Evolutionary conservation across 306 rosid genomes (phyloP), one percentile per base, ranked within the genome.

Genomic region (Acacia acuminata): DNA sequence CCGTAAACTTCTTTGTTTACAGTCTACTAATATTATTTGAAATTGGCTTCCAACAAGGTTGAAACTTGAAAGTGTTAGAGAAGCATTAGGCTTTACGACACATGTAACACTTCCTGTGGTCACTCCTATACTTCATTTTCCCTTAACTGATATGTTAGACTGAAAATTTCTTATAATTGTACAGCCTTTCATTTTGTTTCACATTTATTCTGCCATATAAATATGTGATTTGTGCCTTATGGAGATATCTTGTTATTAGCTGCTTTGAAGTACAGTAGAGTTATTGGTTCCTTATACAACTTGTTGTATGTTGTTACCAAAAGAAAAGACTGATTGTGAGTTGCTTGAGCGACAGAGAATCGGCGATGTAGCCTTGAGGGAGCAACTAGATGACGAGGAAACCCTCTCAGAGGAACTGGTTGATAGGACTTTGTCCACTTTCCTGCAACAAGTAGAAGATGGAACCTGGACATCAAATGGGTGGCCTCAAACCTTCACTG

Each of bases 381-480:
- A 89, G 84, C 86, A 91, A 79, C 86, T 93, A 10, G 79, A 87
- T 66, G 77, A 89, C 47, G 42, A 77, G 75, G 93, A 92, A 22
- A 58, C 84, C 0, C 89, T 94, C 51, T 36, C 93, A 4, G 97
- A 90, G 78, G 96, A 90, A 82, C 53, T 80, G 75, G 88, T 94
- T 72, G 97, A 94, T 73, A 68, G 64, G 45, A 83, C 78, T 19
- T 82, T 91, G 30, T 43, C 80, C 36, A 84, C 71, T 42, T 94
- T 94, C 79, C 77, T 94, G 66, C 85, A 91, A 81, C 93, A 94
- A 90, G 97, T 88, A 75, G 94, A 89, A 81, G 94, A 91, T 45
- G 97, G 94, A 83, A 89, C 83, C 16, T 93, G 97, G 98, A 71
- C 82, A 79, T 86, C 97, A 36, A 93, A 90, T 11, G 94, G 96